Percentiles rank a stretch among this genome's conserved stretches.
Evolutionary conservation across 2,329 filamentous ascomycete species (phyloP).

Genomic region (Apiospora marii): DNA sequence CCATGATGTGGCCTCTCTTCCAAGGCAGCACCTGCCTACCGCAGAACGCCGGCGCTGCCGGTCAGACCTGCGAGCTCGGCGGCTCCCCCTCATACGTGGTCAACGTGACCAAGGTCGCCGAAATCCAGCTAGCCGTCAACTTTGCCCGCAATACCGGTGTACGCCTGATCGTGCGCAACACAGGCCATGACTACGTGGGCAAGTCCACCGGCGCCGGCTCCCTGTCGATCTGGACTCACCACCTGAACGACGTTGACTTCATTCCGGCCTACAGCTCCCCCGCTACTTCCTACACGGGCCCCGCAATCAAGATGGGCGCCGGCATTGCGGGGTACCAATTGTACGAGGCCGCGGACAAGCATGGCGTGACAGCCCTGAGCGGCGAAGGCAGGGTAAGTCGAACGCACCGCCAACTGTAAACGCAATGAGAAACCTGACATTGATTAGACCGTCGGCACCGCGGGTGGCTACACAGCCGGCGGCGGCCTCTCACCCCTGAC

Average conservation of each 20-base stretch:
- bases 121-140: slow-evolving; percentile 54
- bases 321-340: slow-evolving; percentile 61
- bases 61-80: slow-evolving; percentile 46
- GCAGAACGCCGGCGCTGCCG: slow-evolving; percentile 33
- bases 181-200: slow-evolving; percentile 58
- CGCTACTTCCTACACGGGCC: slow-evolving; percentile 46
- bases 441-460: slow-evolving; percentile 53
- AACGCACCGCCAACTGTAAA: neutral
- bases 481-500: slow-evolving; percentile 61
- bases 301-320: slow-evolving; percentile 62
- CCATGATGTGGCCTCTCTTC: slow-evolving; percentile 50
- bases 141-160: slow-evolving; percentile 55
- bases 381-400: slow-evolving; percentile 52
- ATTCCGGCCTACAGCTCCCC: slow-evolving; percentile 39
- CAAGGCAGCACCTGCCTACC: slow-evolving; percentile 39
- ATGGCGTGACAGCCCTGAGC: slow-evolving; percentile 57
- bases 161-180: slow-evolving; percentile 58
- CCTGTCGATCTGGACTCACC: slow-evolving; percentile 48
- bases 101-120: slow-evolving; percentile 48
- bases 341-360: slow-evolving; percentile 57
- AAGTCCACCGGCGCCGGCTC: slow-evolving; percentile 48
- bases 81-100: slow-evolving; percentile 52
- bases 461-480: slow-evolving; percentile 52
- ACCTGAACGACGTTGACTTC: slow-evolving; percentile 43
- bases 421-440: neutral